Evolutionary conservation across 2,329 filamentous ascomycete genomes (phyloP).

Genomic region (Exophiala aquamarina): DNA sequence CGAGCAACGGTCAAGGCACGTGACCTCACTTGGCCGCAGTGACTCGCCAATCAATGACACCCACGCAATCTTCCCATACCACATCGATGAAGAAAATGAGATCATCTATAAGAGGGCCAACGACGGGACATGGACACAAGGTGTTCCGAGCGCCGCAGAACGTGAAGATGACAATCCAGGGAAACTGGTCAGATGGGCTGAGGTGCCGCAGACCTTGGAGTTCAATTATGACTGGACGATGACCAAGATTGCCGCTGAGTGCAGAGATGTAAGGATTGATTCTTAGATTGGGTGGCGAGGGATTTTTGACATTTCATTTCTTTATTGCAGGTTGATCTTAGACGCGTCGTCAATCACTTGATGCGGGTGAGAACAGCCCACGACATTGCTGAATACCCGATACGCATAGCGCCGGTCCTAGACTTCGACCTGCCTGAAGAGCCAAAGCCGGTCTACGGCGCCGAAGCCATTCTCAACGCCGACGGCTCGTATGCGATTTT

Average conservation of each 20-base stretch:
- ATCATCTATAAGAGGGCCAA: neutral
- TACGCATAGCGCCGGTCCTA: too few relatives aligned
- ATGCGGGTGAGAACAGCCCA: too few relatives aligned
- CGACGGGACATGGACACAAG: neutral
- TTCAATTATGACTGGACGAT: neutral
- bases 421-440: too few relatives aligned
- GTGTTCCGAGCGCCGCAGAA: neutral
- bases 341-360: too few relatives aligned
- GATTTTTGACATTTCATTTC: too few relatives aligned
- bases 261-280: too few relatives aligned
- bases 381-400: too few relatives aligned
- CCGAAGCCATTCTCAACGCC: neutral
- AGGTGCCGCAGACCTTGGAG: neutral
- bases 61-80: neutral
- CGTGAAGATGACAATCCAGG: neutral
- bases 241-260: neutral
- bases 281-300: too few relatives aligned
- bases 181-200: neutral
- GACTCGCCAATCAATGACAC: too few relatives aligned
- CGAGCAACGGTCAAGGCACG: too few relatives aligned
- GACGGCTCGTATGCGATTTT: neutral
- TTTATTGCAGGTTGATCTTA: too few relatives aligned
- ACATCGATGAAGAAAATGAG: slow-evolving; percentile 1
- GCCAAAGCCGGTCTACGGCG: neutral
- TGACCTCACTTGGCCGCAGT: too few relatives aligned